phyloP scores from a whole-genome alignment of 805 yeast genomes.

The Saccharomycopsis javanensis region DNA sequence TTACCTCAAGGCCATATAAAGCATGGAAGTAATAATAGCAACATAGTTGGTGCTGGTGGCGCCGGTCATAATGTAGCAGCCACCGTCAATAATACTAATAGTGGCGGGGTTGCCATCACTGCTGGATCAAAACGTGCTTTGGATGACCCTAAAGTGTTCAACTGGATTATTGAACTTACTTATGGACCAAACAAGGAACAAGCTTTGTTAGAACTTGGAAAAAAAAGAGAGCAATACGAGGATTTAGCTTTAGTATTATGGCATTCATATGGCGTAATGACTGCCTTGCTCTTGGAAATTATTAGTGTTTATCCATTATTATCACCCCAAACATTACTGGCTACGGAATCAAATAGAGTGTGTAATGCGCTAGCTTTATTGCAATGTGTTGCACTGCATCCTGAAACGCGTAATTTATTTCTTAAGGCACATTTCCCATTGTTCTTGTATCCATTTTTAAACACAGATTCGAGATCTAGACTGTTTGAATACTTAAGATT shows the following conservation, averaged over 20 bases:
- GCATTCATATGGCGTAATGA: slow-evolving; percentile 96
- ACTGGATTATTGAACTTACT: slow-evolving; percentile 83
- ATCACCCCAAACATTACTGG: slow-evolving; percentile 77
- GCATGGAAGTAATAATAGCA: slow-evolving; percentile 21
- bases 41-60: slow-evolving; percentile 5
- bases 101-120: slow-evolving; percentile 12
- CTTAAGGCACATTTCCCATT: slow-evolving; percentile 86
- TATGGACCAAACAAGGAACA: slow-evolving; percentile 89
- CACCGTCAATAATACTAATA: background rate
- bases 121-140: slow-evolving; percentile 32
- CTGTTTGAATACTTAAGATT: slow-evolving; percentile 89
- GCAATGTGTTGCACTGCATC: slow-evolving; percentile 95
- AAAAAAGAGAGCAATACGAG: slow-evolving; percentile 89
- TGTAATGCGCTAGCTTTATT: slow-evolving; percentile 91
- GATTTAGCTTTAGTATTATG: slow-evolving; percentile 88
- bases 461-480: slow-evolving; percentile 83
- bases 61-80: background rate
- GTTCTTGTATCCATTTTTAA: slow-evolving; percentile 85
- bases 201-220: slow-evolving; percentile 84
- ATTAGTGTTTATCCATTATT: slow-evolving; percentile 82
- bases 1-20: slow-evolving; percentile 17
- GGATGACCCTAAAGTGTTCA: slow-evolving; percentile 75
- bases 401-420: slow-evolving; percentile 77
- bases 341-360: slow-evolving; percentile 83
- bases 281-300: slow-evolving; percentile 81